Conservation (phyloP, 441 rosid species). For the Melastoma candidum region DNA sequence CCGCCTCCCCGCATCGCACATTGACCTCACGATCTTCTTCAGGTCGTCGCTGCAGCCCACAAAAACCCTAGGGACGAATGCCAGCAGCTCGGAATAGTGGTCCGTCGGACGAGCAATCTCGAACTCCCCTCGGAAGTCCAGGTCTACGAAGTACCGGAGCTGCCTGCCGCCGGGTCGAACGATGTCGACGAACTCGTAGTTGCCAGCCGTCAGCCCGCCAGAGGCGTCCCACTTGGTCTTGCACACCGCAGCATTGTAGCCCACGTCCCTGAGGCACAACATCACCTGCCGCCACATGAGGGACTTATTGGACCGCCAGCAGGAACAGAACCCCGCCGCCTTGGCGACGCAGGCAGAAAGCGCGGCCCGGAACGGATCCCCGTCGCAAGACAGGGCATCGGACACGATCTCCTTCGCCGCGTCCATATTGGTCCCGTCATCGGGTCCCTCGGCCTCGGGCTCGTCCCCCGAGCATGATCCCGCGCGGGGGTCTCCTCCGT, state of each 20-base stretch:
- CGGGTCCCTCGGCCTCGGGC: slow-evolving; percentile 1
- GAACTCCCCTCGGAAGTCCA: slow-evolving; percentile 19
- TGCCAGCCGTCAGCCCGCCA: slow-evolving; percentile 5
- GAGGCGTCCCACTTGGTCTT: slow-evolving; percentile 10
- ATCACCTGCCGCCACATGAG: slow-evolving; percentile 4
- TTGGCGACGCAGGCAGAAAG: neutral
- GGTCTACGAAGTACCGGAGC: slow-evolving; percentile 17
- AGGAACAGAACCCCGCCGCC: slow-evolving; percentile 3
- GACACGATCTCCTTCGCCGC: slow-evolving; percentile 4
- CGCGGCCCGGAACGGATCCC: slow-evolving; percentile 1
- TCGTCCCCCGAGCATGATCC: too few relatives aligned
- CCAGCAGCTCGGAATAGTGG: slow-evolving; percentile 7
- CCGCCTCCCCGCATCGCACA: slow-evolving; percentile 14
- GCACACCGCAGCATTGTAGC: slow-evolving; percentile 14
- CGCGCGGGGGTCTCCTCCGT: neutral
- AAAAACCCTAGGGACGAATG: slow-evolving; percentile 9
- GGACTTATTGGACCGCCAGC: neutral
- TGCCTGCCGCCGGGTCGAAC: too few relatives aligned
- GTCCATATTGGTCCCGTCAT: slow-evolving; percentile 1
- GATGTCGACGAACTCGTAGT: slow-evolving; percentile 16
- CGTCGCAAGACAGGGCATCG: neutral
- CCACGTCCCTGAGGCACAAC: slow-evolving; percentile 6
- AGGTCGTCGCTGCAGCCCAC: slow-evolving; percentile 14
- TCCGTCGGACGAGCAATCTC: slow-evolving; percentile 17
- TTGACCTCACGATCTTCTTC: slow-evolving; percentile 13